Evolutionary conservation across 805 yeast genomes (phyloP).

Genomic region (Wickerhamiella australiensis): DNA sequence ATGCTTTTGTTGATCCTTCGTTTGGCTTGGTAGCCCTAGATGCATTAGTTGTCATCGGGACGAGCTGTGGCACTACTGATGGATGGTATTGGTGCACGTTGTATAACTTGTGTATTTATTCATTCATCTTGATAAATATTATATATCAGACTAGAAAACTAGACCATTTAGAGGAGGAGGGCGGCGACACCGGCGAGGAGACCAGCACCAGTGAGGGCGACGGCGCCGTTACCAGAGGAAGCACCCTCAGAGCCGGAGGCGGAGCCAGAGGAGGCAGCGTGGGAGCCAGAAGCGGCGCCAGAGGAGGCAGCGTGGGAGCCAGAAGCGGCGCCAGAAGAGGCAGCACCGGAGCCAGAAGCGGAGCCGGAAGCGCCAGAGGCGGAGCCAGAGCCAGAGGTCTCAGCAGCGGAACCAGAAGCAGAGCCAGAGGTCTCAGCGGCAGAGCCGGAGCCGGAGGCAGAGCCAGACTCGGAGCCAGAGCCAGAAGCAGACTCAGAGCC

Average conservation of each 20-base stretch:
- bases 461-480: background rate
- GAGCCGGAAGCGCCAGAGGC: conserved; percentile 14
- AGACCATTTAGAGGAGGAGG: conserved; percentile 18
- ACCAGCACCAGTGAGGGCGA: conserved; percentile 21
- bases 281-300: conserved; percentile 13
- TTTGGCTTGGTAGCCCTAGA: no score
- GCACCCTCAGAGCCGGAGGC: conserved; percentile 14
- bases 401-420: conserved; percentile 15
- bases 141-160: background rate
- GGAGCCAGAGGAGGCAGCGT: conserved; percentile 14
- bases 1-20: no score
- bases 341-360: conserved; percentile 12
- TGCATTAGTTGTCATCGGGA: no score
- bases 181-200: conserved; percentile 22
- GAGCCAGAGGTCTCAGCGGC: conserved; percentile 16
- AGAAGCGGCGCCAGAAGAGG: background rate
- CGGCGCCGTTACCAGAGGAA: conserved; percentile 18
- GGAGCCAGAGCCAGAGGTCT: conserved; percentile 12
- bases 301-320: conserved; percentile 12
- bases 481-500: conserved; percentile 13
- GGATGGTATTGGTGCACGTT: no score
- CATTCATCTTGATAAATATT: no score
- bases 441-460: conserved; percentile 13
- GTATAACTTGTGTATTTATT: no score
- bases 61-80: no score